Conservation (phyloP, 352 stramenopile species). For the Phytophthora crassamura region DNA sequence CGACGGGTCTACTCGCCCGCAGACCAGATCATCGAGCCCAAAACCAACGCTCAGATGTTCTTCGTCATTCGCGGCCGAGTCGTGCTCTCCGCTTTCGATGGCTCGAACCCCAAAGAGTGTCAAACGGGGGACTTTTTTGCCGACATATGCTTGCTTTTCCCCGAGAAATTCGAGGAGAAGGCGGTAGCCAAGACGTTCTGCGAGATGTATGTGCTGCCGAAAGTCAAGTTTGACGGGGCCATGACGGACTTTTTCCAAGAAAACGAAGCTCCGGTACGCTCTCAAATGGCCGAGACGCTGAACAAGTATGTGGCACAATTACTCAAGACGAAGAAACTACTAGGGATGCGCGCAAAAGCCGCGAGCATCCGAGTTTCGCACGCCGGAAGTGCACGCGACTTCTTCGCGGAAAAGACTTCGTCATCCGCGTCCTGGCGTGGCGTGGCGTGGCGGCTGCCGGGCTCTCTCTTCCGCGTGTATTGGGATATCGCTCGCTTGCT, state of each 20-base stretch:
- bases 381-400: conserved; percentile 23
- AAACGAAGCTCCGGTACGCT: conserved; percentile 27
- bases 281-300: conserved; percentile 52
- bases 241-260: conserved; percentile 64
- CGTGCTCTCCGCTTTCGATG: conserved; percentile 51
- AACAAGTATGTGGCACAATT: conserved; percentile 69
- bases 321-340: conserved; percentile 76
- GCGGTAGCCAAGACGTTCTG: conserved; percentile 81
- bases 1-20: conserved; percentile 61
- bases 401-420: not conserved
- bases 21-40: conserved; percentile 73
- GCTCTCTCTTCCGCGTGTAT: conserved; percentile 49
- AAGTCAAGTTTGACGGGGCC: conserved; percentile 63
- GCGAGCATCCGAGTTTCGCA: conserved; percentile 11
- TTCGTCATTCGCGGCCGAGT: conserved; percentile 74
- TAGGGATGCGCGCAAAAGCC: conserved; percentile 47
- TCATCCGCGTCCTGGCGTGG: not conserved
- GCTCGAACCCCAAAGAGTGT: conserved; percentile 52
- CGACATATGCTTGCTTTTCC: conserved; percentile 56
- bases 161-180: conserved; percentile 69
- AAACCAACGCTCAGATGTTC: conserved; percentile 75
- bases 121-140: conserved; percentile 68
- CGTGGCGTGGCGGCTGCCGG: conserved; percentile 46
- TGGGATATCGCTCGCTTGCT: conserved; percentile 59
- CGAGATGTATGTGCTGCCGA: conserved; percentile 77